These are phyloP conservation scores for Daldinia decipiens DNA, from an alignment of 495 filamentous ascomycete genomes.

Conservation along the genomic window DNA sequence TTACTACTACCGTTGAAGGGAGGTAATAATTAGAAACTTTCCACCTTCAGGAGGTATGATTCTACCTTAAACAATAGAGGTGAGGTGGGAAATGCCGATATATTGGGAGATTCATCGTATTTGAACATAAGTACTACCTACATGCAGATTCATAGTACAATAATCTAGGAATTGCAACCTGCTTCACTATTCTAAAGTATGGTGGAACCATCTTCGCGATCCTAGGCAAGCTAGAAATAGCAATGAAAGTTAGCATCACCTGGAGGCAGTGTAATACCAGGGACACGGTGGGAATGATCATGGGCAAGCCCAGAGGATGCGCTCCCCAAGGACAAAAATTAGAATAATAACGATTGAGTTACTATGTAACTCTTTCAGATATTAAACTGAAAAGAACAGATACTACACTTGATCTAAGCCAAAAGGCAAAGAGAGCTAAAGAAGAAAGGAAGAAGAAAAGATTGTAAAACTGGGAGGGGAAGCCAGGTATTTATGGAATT, in stretches of 20 bases:
- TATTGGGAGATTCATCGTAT: too few species aligned
- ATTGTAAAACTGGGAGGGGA: constrained; percentile 31
- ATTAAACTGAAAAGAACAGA: constrained; percentile 96
- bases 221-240: constrained; percentile 59
- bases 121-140: too few species aligned
- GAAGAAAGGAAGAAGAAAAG: constrained; percentile 41
- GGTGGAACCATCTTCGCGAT: constrained; percentile 66
- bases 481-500: constrained; percentile 14
- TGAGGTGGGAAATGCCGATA: too few species aligned
- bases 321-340: constrained; percentile 67
- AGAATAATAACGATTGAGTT: constrained; percentile 75
- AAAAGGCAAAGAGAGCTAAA: constrained; percentile 56
- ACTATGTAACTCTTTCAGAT: constrained; percentile 64
- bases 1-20: too few species aligned
- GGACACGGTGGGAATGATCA: constrained; percentile 73
- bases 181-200: neutral
- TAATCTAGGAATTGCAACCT: too few species aligned
- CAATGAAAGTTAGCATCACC: constrained; percentile 75
- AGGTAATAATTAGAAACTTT: too few species aligned
- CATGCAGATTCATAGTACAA: too few species aligned
- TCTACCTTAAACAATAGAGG: too few species aligned
- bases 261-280: constrained; percentile 81
- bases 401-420: constrained; percentile 94
- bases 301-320: constrained; percentile 80
- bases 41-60: too few species aligned